phyloP scores from a whole-genome alignment of 1,284 basidiomycete genomes.

The Moniliella sp. region DNA sequence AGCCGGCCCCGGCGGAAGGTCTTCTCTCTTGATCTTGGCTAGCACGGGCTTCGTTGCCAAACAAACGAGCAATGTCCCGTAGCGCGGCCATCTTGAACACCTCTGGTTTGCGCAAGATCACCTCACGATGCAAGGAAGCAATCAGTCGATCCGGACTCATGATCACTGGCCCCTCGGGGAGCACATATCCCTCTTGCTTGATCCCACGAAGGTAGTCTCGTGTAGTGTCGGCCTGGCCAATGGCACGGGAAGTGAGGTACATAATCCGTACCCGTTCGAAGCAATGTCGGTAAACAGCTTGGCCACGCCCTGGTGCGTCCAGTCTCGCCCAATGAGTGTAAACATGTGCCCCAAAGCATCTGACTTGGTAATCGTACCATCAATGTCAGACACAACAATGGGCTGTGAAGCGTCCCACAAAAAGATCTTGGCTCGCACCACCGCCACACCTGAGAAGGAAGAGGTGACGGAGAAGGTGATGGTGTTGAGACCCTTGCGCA shows the following conservation, averaged over 20 bases:
- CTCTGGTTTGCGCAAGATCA: constrained; percentile 59
- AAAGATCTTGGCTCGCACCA: constrained; percentile 74
- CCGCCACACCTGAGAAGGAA: constrained; percentile 59
- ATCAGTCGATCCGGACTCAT: constrained; percentile 95
- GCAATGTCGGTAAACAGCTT: constrained; percentile 89
- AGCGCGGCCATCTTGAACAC: constrained; percentile 99
- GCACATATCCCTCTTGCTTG: constrained; percentile 77
- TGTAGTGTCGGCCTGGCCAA: constrained; percentile 92
- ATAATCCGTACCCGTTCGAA: constrained; percentile 90
- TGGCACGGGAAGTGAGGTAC: constrained; percentile 90
- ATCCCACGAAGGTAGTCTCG: constrained; percentile 83
- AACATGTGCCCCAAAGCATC: constrained; percentile 93
- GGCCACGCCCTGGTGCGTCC: constrained; percentile 93
- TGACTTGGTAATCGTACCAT: constrained; percentile 85
- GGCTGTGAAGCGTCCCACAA: constrained; percentile 76
- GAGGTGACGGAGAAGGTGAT: constrained; percentile 71
- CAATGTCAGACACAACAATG: constrained; percentile 89
- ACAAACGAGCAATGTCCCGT: constrained; percentile 78
- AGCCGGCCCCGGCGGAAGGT: too few relatives aligned
- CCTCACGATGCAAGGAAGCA: constrained; percentile 64
- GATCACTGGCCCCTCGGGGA: constrained; percentile 92
- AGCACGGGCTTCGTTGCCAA: constrained; percentile 41
- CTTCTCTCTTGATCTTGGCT: constrained; percentile 1
- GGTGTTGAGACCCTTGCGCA: constrained; percentile 70
- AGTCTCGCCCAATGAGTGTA: constrained; percentile 96